Base-by-base conservation (phyloP, 116 monocot genomes). In the Dioscorea cayenensis region DNA sequence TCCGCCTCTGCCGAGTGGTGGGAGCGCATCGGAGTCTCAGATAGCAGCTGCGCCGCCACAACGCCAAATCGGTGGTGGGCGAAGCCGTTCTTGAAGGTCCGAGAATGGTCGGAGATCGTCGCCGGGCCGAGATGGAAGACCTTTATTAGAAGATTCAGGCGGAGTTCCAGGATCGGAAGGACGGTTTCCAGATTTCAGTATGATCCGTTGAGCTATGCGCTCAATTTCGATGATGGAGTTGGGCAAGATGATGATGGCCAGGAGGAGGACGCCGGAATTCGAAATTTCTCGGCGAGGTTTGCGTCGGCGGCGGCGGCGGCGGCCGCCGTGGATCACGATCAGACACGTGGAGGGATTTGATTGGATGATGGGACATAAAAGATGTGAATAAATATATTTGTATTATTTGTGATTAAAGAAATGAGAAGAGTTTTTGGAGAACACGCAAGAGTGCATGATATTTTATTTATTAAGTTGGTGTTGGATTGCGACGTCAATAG, bases 91-190 rank as follows among this genome's bases (percentile, higher is more conserved):
- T 13, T 69, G 6, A 69, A 51, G 27, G 23, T 69, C 7, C 20
- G 69, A 19, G 69, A 69, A 49, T 69, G 69, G 69, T 69, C 69
- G 50, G 69, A 69, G 49, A 7, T 69, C 69, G 69, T 49, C 23
- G 69, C 69, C 12, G 69, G 69, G 27, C 69, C 69, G 5, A n/a
- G 69, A 22, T 69, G 69, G 69, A 69, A 69, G 50, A 69, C 69
- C 14, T 69, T 69, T 49, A 69, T 69, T 3, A 48, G 69, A 1
- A 17, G 69, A 50, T 51, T 69, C 50, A 69, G 67, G 11, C 25
- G 69, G 69, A 21, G 25, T 27, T 22, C 55, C 55, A 55, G 17
- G 10, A 2, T 19, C 0, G 20, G 69, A 5, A 22, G 27, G 10
- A 49, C 21, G 28, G 48, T 50, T 48, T 20, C 50, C 13, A 19